These are phyloP conservation scores for Hansfordia pulvinata DNA, from an alignment of 2,329 filamentous ascomycete species.

Conservation along the genomic window DNA sequence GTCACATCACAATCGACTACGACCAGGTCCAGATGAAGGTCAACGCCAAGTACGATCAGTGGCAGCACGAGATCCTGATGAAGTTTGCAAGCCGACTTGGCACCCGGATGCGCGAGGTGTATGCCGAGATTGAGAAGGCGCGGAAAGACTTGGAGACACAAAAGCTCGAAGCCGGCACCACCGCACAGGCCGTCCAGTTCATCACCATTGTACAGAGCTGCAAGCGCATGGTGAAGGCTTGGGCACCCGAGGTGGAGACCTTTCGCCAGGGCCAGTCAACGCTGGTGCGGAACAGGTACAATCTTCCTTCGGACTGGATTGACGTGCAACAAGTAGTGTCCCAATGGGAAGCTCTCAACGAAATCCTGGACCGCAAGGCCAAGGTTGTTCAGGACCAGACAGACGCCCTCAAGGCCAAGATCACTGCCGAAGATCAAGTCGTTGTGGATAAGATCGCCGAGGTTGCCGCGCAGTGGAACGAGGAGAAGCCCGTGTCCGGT, in stretches of 20 bases:
- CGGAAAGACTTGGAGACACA: conserved; percentile 83
- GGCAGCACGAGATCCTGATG: conserved; percentile 92
- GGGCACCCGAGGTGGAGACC: conserved; percentile 90
- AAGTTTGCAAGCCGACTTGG: conserved; percentile 88
- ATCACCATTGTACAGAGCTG: conserved; percentile 96
- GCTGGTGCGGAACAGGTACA: conserved; percentile 79
- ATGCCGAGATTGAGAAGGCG: conserved; percentile 82
- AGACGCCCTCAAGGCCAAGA: conserved; percentile 89
- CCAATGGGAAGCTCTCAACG: conserved; percentile 87
- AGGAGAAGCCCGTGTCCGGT: conserved; percentile 93
- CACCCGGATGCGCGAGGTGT: conserved; percentile 81
- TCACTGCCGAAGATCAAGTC: conserved; percentile 82
- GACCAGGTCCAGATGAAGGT: conserved; percentile 98
- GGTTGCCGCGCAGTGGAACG: conserved; percentile 78
- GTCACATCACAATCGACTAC: conserved; percentile 90
- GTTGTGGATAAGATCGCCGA: conserved; percentile 80
- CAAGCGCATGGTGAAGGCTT: conserved; percentile 83
- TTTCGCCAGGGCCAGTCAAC: conserved; percentile 95
- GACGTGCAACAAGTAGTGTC: conserved; percentile 93
- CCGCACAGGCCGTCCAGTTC: conserved; percentile 92
- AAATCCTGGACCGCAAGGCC: conserved; percentile 80
- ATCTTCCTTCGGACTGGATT: conserved; percentile 88
- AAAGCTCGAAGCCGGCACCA: conserved; percentile 86
- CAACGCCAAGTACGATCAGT: conserved; percentile 98
- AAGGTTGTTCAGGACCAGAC: conserved; percentile 96